Percentiles rank a stretch among this genome's conserved stretches.
These are phyloP conservation scores for Breynia disticha DNA, from an alignment of 441 rosid species.

Conservation along the genomic window DNA sequence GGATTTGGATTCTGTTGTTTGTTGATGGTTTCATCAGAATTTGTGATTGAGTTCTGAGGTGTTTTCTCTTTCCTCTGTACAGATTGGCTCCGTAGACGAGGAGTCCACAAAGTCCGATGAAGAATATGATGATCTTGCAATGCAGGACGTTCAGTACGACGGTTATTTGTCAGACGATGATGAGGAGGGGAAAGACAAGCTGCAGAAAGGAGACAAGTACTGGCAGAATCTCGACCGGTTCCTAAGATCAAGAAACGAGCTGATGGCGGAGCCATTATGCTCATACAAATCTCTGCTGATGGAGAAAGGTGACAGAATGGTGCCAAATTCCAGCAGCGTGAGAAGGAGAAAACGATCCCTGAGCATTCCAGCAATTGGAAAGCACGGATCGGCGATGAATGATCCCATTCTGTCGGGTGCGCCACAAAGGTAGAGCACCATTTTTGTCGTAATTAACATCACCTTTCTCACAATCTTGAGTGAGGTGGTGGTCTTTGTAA, in stretches of 20 bases:
- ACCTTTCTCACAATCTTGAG: too few species aligned
- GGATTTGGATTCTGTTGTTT: background rate
- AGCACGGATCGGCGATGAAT: conserved; percentile 28
- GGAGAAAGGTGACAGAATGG: conserved; percentile 32
- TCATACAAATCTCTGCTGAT: conserved; percentile 26
- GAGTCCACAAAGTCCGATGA: conserved; percentile 90
- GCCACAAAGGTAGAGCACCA: conserved; percentile 23
- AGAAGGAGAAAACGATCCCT: conserved; percentile 56
- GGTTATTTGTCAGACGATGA: conserved; percentile 58
- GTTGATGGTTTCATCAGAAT: background rate
- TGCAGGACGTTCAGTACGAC: conserved; percentile 50
- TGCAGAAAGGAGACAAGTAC: conserved; percentile 39
- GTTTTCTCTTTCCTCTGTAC: conserved; percentile 12
- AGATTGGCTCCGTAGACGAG: conserved; percentile 96
- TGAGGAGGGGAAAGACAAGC: conserved; percentile 30
- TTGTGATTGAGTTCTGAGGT: background rate
- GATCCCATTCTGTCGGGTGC: conserved; percentile 45
- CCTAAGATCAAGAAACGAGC: conserved; percentile 36
- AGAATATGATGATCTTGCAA: conserved; percentile 88
- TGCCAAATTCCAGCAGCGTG: conserved; percentile 20
- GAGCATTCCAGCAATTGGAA: conserved; percentile 61
- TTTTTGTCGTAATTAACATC: too few species aligned
- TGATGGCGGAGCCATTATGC: conserved; percentile 30
- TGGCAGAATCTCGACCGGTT: conserved; percentile 45
- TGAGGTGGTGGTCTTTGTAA: too few species aligned